A percentile compares a stretch with the other conserved stretches of the same genome.
Conservation (phyloP, 2,329 filamentous ascomycete genomes). For the Macrophomina phaseolina region DNA sequence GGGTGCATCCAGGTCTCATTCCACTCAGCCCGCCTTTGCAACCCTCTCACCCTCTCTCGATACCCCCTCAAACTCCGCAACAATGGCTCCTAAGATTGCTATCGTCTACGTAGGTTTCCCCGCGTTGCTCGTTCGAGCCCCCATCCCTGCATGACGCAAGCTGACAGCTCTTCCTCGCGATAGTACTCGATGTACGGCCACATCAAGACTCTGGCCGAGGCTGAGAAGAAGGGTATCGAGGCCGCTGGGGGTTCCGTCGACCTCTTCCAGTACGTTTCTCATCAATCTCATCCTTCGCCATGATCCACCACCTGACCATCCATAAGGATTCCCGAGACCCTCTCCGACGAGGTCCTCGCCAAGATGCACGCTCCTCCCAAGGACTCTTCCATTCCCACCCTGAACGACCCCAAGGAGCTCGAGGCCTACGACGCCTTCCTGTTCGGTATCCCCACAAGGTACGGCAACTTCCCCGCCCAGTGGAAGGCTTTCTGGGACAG, state of each 20-base stretch:
- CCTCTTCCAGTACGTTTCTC: constrained; percentile 72
- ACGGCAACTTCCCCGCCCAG: constrained; percentile 96
- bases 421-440: constrained; percentile 86
- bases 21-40: neutral
- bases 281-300: no score
- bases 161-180: constrained; percentile 14
- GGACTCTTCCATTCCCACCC: constrained; percentile 64
- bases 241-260: constrained; percentile 82
- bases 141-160: neutral
- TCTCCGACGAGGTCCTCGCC: constrained; percentile 76
- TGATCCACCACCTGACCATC: constrained; percentile 14
- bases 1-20: neutral
- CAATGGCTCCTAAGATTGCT: constrained; percentile 88
- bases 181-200: constrained; percentile 97
- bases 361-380: constrained; percentile 94
- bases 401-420: constrained; percentile 67
- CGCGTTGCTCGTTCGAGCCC: neutral
- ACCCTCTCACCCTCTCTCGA: neutral
- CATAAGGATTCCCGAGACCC: constrained; percentile 78
- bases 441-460: constrained; percentile 92
- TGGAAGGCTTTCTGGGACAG: constrained; percentile 95
- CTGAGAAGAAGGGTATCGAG: constrained; percentile 89
- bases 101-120: constrained; percentile 79
- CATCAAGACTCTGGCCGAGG: constrained; percentile 81
- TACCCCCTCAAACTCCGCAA: neutral